A percentile compares a stretch with the other conserved stretches of the same genome.
phyloP scores from a whole-genome alignment of 192 early-diverging fungal species.

The Entophlyctis helioformis region DNA sequence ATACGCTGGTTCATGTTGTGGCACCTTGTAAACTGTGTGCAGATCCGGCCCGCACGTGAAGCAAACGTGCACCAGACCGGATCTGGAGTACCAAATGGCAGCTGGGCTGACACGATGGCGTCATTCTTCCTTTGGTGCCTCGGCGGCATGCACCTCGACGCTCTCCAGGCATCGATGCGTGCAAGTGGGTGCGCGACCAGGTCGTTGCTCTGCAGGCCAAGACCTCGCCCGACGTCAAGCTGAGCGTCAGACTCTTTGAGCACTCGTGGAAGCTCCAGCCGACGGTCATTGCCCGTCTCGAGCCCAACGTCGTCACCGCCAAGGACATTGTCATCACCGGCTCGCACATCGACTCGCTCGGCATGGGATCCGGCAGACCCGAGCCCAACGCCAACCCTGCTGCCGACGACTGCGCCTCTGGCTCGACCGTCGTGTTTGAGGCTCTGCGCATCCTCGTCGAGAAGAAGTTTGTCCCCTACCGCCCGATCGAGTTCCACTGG shows the following conservation, averaged over 20 bases:
- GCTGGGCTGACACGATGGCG: too few relatives aligned
- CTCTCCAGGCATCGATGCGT: too few relatives aligned
- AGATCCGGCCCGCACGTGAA: too few relatives aligned
- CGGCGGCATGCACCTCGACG: too few relatives aligned
- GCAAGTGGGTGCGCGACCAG: slow-evolving; percentile 27
- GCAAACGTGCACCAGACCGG: too few relatives aligned
- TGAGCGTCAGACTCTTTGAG: slow-evolving; percentile 55
- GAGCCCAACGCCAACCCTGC: slow-evolving; percentile 80
- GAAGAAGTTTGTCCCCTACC: slow-evolving; percentile 44
- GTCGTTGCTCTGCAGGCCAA: slow-evolving; percentile 9
- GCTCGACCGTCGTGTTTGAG: slow-evolving; percentile 72
- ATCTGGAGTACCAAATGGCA: too few relatives aligned
- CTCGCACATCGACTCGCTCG: slow-evolving; percentile 94
- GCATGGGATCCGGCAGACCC: too few relatives aligned
- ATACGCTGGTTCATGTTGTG: too few relatives aligned
- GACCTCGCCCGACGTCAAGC: slow-evolving; percentile 2
- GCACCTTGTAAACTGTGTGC: too few relatives aligned
- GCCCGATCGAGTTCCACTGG: slow-evolving; percentile 88
- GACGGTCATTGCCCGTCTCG: slow-evolving; percentile 70
- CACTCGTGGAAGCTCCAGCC: slow-evolving; percentile 80
- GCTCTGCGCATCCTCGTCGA: slow-evolving; percentile 51
- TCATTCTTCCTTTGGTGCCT: too few relatives aligned
- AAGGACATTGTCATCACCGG: slow-evolving; percentile 66
- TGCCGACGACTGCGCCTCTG: slow-evolving; percentile 76
- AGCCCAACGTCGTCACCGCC: slow-evolving; percentile 23